These are phyloP conservation scores for Blastobotrys niveus DNA, from an alignment of 1,139 yeast species.

Conservation along the genomic window DNA sequence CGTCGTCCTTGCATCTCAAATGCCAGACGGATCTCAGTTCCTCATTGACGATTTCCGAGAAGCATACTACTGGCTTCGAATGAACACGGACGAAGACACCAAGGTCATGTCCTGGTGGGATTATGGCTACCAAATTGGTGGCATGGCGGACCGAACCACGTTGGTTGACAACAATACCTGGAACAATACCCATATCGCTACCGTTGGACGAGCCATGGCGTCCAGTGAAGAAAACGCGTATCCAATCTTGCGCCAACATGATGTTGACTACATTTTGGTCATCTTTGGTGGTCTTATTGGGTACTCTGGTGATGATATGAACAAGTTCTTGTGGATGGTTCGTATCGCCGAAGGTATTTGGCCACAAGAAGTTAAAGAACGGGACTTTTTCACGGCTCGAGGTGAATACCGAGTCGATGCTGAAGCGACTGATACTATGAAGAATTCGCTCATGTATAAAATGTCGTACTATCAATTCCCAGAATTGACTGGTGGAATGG, in stretches of 20 bases:
- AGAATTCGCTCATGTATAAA: conserved; percentile 86
- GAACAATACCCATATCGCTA: conserved; percentile 99
- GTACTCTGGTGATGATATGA: conserved; percentile 93
- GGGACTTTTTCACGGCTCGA: conserved; percentile 71
- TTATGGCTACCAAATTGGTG: conserved; percentile 98
- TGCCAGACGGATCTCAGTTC: conserved; percentile 78
- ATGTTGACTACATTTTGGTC: conserved; percentile 89
- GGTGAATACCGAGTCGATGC: conserved; percentile 89
- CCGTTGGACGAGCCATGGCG: conserved; percentile 99
- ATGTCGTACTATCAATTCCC: conserved; percentile 86
- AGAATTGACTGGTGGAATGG: conserved; percentile 65
- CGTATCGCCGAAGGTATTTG: conserved; percentile 98
- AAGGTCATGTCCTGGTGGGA: conserved; percentile 99
- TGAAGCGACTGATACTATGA: conserved; percentile 78
- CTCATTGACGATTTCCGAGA: conserved; percentile 97
- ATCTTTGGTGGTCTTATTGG: conserved; percentile 95
- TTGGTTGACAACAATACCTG: conserved; percentile 98
- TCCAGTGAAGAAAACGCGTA: conserved; percentile 84
- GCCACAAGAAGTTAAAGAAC: conserved; percentile 94
- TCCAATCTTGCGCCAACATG: conserved; percentile 81
- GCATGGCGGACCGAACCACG: conserved; percentile 99
- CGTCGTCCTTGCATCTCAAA: conserved; percentile 80
- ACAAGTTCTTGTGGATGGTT: conserved; percentile 98
- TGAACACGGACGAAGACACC: conserved; percentile 96
- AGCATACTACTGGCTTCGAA: conserved; percentile 97